These are phyloP conservation scores for Fusarium chlamydosporum DNA, from an alignment of 2,329 filamentous ascomycete species.

Conservation along the genomic window DNA sequence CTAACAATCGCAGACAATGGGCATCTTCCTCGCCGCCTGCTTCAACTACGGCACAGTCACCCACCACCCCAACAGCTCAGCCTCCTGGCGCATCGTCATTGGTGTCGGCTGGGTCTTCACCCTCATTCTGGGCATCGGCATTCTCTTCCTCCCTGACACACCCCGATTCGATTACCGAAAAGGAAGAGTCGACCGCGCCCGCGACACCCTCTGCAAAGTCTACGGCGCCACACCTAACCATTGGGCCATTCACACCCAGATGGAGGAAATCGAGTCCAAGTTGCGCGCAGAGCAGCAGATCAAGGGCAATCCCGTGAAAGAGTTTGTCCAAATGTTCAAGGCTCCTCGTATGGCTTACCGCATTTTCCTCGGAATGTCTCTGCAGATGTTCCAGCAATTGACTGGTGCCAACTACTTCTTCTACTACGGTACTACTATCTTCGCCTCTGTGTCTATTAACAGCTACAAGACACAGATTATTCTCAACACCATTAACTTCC, in stretches of 20 bases:
- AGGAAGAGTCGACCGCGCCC: conserved; percentile 63
- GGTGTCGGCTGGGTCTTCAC: conserved; percentile 67
- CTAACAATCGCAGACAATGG: conserved; percentile 56
- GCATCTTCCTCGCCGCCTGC: conserved; percentile 72
- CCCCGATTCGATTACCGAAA: conserved; percentile 66
- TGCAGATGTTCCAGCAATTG: conserved; percentile 78
- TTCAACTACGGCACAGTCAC: conserved; percentile 73
- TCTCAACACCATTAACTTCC: conserved; percentile 76
- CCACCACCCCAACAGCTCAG: conserved; percentile 61
- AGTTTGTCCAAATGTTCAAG: conserved; percentile 72
- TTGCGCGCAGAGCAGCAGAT: conserved; percentile 62
- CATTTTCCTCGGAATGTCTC: conserved; percentile 69
- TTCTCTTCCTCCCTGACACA: conserved; percentile 67
- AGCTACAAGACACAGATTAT: conserved; percentile 78
- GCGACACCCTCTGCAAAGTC: conserved; percentile 62
- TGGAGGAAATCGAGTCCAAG: conserved; percentile 68
- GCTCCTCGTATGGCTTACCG: conserved; percentile 75
- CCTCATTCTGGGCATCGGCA: conserved; percentile 63
- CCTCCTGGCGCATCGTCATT: conserved; percentile 73
- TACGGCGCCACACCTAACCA: conserved; percentile 62
- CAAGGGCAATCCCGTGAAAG: conserved; percentile 59
- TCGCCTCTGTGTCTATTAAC: conserved; percentile 64
- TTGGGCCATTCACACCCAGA: conserved; percentile 62
- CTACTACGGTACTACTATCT: conserved; percentile 71
- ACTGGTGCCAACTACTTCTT: conserved; percentile 78